Base-by-base conservation (phyloP, 768 basidiomycete genomes). In the Tricholoma saponaceum region DNA sequence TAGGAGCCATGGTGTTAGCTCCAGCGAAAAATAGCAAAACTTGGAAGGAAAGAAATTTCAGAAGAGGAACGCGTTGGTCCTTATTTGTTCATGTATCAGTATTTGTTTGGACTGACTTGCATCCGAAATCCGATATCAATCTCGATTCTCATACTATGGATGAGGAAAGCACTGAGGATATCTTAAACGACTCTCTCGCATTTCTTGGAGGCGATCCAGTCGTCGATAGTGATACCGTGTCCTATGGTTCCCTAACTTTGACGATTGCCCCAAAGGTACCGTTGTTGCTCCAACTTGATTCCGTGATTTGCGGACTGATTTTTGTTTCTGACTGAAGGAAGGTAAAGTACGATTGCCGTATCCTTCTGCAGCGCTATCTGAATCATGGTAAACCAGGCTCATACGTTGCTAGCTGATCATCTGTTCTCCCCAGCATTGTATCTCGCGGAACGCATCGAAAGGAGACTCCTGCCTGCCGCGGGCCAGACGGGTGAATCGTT, bases 341-440 rank as follows among this genome's bases (percentile, higher is more conserved):
- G 83, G 83, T 62, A 85, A 85, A 77, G 83, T 85, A 66, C 60
- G 74, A 69, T 41, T 56, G 58, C 58, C 52, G 33, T 28, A 50
- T 54, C 22, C 51, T 35, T 41, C 43, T 30, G 10, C 32, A 56
- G 49, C 47, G n/a, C 50, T 58, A 52, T 30, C 52, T 58, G 41
- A 43, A 63, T 51, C 26, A 37, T 39, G 59, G 51, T 51, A 22
- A 52, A 32, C 52, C 67, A 89, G 86, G 84, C 87, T 26, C 87
- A 83, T 59, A 87, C 85, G 13, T 75, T 89, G 9, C 74, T 90
- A 20, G 88, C 87, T 51, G 87, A 90, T 69, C 85, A 87, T 60
- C 74, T 89, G 3, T 90, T 89, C 67, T 89, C 85, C 37, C 87
- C 86, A 14, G 79, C 82, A 8, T 74, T 90, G 7, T 78, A 85